A percentile compares a stretch with the other conserved stretches of the same genome.
phyloP scores from a whole-genome alignment of 2,329 filamentous ascomycete genomes.

The Monilinia polystroma region DNA sequence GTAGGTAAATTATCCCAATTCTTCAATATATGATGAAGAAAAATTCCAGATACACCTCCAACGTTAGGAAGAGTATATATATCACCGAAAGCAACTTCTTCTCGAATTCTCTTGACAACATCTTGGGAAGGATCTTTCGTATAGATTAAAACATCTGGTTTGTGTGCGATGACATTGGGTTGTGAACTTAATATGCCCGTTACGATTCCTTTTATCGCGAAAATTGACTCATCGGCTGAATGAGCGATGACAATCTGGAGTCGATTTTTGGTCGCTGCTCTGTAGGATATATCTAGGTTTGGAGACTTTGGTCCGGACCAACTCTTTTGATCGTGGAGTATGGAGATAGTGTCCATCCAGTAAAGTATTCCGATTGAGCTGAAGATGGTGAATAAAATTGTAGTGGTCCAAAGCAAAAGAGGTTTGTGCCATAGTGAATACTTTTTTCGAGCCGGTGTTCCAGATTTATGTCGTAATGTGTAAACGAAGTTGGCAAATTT shows the following conservation, averaged over 20 bases:
- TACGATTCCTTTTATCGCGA: constrained; percentile 30
- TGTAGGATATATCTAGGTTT: constrained; percentile 32
- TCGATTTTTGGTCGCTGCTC: constrained; percentile 30
- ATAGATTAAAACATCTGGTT: constrained; percentile 34
- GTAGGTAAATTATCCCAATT: constrained; percentile 46
- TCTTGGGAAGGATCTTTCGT: constrained; percentile 29
- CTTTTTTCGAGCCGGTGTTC: constrained; percentile 23
- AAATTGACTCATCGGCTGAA: constrained; percentile 30
- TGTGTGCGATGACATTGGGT: constrained; percentile 23
- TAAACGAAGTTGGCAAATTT: constrained; percentile 30
- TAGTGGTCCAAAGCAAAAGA: constrained; percentile 30
- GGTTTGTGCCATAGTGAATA: constrained; percentile 32
- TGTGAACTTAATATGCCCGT: constrained; percentile 26
- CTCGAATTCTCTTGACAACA: constrained; percentile 19
- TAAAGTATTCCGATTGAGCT: constrained; percentile 31
- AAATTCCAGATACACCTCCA: constrained; percentile 48
- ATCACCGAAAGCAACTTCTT: constrained; percentile 2
- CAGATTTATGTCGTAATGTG: constrained; percentile 28
- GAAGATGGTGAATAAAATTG: constrained; percentile 29
- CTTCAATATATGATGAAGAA: constrained; percentile 47
- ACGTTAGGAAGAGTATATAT: constrained; percentile 40
- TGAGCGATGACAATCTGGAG: constrained; percentile 38
- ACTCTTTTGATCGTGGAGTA: constrained; percentile 27
- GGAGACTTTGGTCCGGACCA: constrained; percentile 29
- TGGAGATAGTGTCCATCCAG: constrained; percentile 35